phyloP scores from a whole-genome alignment of 2,329 filamentous ascomycete species.

The Verticillium nonalfalfae region DNA sequence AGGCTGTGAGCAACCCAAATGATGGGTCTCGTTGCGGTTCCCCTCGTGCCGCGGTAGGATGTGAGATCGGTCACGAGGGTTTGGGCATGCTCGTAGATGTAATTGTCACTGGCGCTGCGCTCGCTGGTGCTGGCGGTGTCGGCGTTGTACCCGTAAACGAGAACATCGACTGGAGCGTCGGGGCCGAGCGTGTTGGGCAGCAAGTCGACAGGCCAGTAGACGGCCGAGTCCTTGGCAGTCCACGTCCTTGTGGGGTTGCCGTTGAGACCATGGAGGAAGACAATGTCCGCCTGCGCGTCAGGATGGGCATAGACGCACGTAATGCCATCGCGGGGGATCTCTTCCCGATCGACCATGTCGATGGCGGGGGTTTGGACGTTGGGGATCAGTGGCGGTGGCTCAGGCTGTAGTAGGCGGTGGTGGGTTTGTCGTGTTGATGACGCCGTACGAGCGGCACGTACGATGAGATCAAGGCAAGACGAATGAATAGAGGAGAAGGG shows the following conservation, averaged over 20 bases:
- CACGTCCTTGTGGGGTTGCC: conserved; percentile 57
- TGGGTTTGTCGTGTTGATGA: background rate
- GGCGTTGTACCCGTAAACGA: conserved; percentile 72
- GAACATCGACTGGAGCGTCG: conserved; percentile 51
- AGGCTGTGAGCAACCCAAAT: conserved; percentile 72
- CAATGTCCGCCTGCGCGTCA: conserved; percentile 55
- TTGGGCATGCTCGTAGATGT: conserved; percentile 66
- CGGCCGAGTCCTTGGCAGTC: conserved; percentile 38
- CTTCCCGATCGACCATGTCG: conserved; percentile 30
- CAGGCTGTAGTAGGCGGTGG: no score
- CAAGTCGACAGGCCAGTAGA: conserved; percentile 66
- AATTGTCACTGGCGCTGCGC: conserved; percentile 56
- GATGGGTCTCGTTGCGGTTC: conserved; percentile 56
- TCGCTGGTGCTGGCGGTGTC: conserved; percentile 42
- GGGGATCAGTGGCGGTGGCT: no score
- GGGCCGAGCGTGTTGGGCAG: conserved; percentile 50
- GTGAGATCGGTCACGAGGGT: conserved; percentile 58
- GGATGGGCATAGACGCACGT: conserved; percentile 54
- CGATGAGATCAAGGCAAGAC: background rate
- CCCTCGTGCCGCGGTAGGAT: conserved; percentile 51
- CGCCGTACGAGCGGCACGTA: background rate
- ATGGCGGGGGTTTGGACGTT: background rate
- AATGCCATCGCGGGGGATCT: conserved; percentile 49
- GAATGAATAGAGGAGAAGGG: background rate
- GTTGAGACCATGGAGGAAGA: conserved; percentile 46